Conservation (phyloP, 2,329 filamentous ascomycete genomes). For the Chrysoporthe austroafricana region DNA sequence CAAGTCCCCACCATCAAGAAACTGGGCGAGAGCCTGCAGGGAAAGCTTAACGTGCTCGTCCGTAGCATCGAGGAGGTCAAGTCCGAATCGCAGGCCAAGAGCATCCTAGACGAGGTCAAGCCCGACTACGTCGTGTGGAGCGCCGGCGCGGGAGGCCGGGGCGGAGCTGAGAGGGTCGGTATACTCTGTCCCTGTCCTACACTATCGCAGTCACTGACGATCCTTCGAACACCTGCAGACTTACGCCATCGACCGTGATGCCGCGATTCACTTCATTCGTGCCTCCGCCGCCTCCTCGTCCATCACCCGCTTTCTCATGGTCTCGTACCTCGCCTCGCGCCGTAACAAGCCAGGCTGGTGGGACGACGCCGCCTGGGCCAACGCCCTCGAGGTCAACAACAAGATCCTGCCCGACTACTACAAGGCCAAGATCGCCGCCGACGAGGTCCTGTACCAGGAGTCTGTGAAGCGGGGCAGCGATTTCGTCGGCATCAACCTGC, state of each 20-base stretch:
- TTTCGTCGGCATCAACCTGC: conserved; percentile 56
- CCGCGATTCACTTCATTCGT: conserved; percentile 64
- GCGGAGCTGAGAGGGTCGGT: conserved; percentile 53
- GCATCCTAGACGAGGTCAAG: conserved; percentile 63
- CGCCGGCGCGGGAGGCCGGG: conserved; percentile 66
- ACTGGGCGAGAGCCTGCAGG: conserved; percentile 57
- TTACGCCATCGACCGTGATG: conserved; percentile 64
- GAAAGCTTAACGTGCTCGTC: conserved; percentile 70
- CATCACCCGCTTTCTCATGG: conserved; percentile 65
- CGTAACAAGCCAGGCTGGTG: conserved; percentile 59
- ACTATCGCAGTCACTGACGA: conserved; percentile 6
- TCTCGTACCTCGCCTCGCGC: conserved; percentile 64
- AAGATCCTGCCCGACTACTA: conserved; percentile 57
- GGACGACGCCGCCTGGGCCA: conserved; percentile 53
- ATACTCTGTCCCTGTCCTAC: conserved; percentile 7
- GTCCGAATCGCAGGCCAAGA: conserved; percentile 62
- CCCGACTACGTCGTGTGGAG: conserved; percentile 71
- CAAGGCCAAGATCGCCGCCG: conserved; percentile 63
- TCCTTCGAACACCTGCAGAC: conserved; percentile 44
- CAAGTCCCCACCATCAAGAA: conserved; percentile 68
- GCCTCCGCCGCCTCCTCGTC: conserved; percentile 58
- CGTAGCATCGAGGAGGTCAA: conserved; percentile 73
- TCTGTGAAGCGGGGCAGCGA: conserved; percentile 43
- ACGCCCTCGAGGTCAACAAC: conserved; percentile 43
- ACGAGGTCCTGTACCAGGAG: conserved; percentile 58